Conservation (phyloP, 805 yeast genomes). For the Torulaspora franciscae region DNA sequence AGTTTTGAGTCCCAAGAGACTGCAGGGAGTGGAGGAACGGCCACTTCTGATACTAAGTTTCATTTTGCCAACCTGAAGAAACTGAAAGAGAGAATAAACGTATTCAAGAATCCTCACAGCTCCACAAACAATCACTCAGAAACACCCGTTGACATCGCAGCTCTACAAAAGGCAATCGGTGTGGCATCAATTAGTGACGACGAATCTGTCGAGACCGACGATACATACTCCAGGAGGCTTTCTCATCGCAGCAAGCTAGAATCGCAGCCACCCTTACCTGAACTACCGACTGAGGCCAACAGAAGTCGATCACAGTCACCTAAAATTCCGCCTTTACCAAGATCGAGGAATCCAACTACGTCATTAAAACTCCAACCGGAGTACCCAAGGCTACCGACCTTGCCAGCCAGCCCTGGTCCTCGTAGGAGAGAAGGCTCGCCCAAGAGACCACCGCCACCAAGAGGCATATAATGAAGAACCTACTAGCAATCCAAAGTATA, state of each 20-base stretch:
- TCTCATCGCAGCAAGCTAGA: conserved; percentile 8
- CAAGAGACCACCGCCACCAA: conserved; percentile 16
- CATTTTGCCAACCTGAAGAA: conserved; percentile 36
- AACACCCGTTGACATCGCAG: conserved; percentile 32
- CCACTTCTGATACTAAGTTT: conserved; percentile 33
- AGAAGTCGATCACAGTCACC: conserved; percentile 6
- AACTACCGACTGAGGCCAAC: conserved; percentile 19
- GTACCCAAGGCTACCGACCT: conserved; percentile 14
- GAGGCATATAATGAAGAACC: not conserved
- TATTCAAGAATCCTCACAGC: conserved; percentile 31
- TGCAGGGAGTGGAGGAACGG: conserved; percentile 21
- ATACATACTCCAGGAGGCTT: conserved; percentile 4
- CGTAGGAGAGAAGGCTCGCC: conserved; percentile 15
- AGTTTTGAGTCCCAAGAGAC: conserved; percentile 25
- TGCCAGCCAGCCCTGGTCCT: conserved; percentile 12
- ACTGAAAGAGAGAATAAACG: conserved; percentile 34
- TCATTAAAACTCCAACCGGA: not conserved
- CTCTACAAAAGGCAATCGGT: conserved; percentile 37
- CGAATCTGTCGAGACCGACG: not conserved
- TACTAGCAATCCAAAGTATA: not conserved
- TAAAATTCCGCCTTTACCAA: conserved; percentile 16
- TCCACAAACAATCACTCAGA: conserved; percentile 15
- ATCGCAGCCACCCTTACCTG: conserved; percentile 27
- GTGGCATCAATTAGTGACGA: conserved; percentile 21
- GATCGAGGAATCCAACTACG: conserved; percentile 1